Percentiles rank a stretch among this genome's conserved stretches.
phyloP scores from a whole-genome alignment of 306 rosid genomes.

The Hippophae tibetana region DNA sequence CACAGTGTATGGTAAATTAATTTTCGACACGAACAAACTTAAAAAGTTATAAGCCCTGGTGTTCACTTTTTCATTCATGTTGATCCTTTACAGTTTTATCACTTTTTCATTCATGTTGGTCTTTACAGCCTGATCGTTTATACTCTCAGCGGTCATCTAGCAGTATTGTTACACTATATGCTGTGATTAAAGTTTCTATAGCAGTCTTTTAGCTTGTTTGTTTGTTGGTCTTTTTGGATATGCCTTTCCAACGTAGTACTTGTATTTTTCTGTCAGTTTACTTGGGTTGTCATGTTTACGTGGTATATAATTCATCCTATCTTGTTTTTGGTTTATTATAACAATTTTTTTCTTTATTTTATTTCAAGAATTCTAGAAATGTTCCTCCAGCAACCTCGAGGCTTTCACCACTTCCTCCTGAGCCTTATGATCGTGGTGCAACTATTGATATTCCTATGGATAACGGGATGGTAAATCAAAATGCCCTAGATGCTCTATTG shows the following conservation, averaged over 20 bases:
- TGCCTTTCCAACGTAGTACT: neutral
- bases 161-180: neutral
- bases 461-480: conserved; percentile 37
- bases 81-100: too few relatives aligned
- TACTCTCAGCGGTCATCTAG: neutral
- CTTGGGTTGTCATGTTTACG: neutral
- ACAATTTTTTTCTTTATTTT: conserved; percentile 10
- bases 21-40: neutral
- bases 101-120: too few relatives aligned
- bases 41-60: too few relatives aligned
- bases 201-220: neutral
- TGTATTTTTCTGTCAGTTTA: neutral
- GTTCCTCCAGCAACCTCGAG: conserved; percentile 52
- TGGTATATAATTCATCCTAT: neutral
- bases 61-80: too few relatives aligned
- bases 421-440: conserved; percentile 70
- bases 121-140: too few relatives aligned
- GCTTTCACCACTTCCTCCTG: conserved; percentile 75
- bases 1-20: neutral
- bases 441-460: conserved; percentile 67
- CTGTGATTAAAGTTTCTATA: neutral
- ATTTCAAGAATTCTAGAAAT: conserved; percentile 44
- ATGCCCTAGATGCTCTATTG: conserved; percentile 18
- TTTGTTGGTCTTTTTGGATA: neutral
- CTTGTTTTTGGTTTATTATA: conserved; percentile 11